Evolutionary conservation across 257 asterid genomes (phyloP), one percentile per base, ranked within the genome.

Genomic region (Coffea eugenioides): DNA sequence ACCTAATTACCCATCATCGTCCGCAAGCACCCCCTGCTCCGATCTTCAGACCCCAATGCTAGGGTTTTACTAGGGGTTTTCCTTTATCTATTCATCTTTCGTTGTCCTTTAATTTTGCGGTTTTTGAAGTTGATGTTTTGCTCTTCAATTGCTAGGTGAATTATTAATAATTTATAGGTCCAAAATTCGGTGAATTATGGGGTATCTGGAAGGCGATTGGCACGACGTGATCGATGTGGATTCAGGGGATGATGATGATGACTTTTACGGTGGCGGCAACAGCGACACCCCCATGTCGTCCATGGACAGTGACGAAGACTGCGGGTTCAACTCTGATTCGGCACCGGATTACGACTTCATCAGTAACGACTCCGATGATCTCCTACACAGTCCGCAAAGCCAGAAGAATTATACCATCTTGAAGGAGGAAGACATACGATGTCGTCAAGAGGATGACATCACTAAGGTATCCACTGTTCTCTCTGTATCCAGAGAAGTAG

Each of bases 391-490:
- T 57, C 46, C 20, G 13, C 7, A 15, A 59, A 48, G 65, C 27
- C 69, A 71, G 77, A 83, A 80, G 18, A 71, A 34, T 70, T 81
- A 62, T 57, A 39, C 69, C 3, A 18, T 84, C 21, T 34, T 81
- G 65, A 61, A 5, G 45, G 85, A 84, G 61, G 85, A 78, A 16
- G 87, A 84, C 51, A 78, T 84, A 45, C 84, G 61, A n/a, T 69
- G 78, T 31, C 80, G 80, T 70, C 87, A 84, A 36, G 83, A 81
- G 25, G 81, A 84, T 41, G 85, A 78, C 16, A 45, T 84, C 75
- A 36, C 73, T 2, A 62, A 51, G 23, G 71, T 80, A 56, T 81
- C 87, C 27, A 3, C 87, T 12, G 81, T 84, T 68, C 85, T 84
- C 14, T 81, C 83, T 56, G 73, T 81, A 16, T 71, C 87, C 16